A percentile compares a stretch with the other conserved stretches of the same genome.
phyloP scores from a whole-genome alignment of 148 eudicot species.

The Spergularia marina region DNA sequence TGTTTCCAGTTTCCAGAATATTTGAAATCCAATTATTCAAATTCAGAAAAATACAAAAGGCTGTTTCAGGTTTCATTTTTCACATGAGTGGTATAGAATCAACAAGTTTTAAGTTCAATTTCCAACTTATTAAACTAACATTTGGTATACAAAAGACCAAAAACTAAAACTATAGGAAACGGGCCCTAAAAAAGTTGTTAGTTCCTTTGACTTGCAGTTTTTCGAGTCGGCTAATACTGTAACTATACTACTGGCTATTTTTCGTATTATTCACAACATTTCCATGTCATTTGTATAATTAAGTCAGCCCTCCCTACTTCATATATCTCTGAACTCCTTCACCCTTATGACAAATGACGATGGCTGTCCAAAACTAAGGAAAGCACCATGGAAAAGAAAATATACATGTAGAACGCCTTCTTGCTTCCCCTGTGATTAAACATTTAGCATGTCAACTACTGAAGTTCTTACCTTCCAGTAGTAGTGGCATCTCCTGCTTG shows the following conservation, averaged over 20 bases:
- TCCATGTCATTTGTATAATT: neutral
- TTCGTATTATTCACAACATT: neutral
- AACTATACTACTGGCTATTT: neutral
- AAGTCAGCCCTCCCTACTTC: neutral
- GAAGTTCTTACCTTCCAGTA: constrained; percentile 48
- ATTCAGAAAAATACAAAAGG: no score
- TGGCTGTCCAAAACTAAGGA: neutral
- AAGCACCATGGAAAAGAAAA: neutral
- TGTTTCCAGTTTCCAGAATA: no score
- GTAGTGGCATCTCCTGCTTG: constrained; percentile 31
- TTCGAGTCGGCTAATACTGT: neutral
- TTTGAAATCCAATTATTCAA: no score
- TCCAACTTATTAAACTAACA: no score
- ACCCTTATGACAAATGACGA: no score
- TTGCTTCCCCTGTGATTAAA: neutral
- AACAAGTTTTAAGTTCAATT: no score
- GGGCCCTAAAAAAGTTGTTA: neutral
- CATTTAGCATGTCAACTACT: no score
- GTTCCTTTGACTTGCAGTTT: neutral
- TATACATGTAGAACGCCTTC: neutral
- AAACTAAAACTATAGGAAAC: no score
- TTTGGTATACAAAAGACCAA: no score
- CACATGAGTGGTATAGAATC: no score
- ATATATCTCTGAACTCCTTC: no score
- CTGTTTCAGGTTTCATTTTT: no score